phyloP scores from a whole-genome alignment of 2,329 filamentous ascomycete genomes.

The Fusarium beomiforme region DNA sequence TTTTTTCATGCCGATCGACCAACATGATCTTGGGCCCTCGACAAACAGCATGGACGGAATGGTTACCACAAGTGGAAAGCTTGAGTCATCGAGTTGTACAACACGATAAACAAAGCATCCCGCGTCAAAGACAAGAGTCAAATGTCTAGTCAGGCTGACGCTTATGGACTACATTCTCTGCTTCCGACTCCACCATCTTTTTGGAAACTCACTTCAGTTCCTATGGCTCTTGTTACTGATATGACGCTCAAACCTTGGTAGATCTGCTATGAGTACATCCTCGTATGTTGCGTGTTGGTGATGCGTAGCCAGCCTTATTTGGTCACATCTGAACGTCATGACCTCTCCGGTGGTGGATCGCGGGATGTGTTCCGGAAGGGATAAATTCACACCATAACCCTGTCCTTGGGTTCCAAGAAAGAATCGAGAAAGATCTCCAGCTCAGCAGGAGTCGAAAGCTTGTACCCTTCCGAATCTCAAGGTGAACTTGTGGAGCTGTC shows the following conservation, averaged over 20 bases:
- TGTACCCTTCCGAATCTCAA: background rate
- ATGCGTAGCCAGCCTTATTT: conserved; percentile 1
- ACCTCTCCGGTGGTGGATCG: conserved; percentile 9
- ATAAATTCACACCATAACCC: conserved; percentile 12
- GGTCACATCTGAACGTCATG: conserved; percentile 4
- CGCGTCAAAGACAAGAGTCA: conserved; percentile 23
- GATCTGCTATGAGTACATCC: background rate
- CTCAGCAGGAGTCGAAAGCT: conserved; percentile 26
- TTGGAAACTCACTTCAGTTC: background rate
- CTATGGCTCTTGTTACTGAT: background rate
- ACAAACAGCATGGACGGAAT: conserved; percentile 24
- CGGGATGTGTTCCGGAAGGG: conserved; percentile 21
- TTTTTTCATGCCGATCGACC: conserved; percentile 20
- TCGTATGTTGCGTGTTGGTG: background rate
- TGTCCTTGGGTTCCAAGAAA: conserved; percentile 17
- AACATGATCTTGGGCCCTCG: conserved; percentile 19
- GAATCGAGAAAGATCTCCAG: conserved; percentile 32
- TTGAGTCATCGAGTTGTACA: conserved; percentile 23
- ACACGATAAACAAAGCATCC: conserved; percentile 27
- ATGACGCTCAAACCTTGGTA: background rate
- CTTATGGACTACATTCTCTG: conserved; percentile 39
- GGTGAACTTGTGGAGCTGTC: conserved; percentile 30
- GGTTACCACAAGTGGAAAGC: conserved; percentile 22
- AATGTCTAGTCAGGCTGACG: conserved; percentile 33
- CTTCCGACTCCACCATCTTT: background rate